These are phyloP conservation scores for Stephania cephalantha DNA, from an alignment of 164 flowering plant species.

Conservation along the genomic window DNA sequence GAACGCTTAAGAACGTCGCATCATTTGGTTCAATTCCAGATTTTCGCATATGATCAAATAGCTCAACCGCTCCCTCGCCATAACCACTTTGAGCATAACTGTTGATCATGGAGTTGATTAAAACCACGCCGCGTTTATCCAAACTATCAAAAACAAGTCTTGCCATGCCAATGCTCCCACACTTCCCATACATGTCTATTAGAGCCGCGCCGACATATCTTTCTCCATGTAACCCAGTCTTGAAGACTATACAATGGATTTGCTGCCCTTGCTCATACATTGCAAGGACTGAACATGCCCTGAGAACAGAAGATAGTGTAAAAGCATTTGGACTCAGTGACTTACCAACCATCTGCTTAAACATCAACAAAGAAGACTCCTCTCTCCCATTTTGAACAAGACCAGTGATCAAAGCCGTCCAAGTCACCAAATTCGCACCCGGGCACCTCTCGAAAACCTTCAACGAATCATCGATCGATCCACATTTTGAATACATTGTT, in stretches of 20 bases:
- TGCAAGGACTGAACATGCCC: conserved; percentile 45
- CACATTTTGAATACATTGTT: conserved; percentile 56
- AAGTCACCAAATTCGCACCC: conserved; percentile 43
- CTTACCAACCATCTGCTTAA: conserved; percentile 33
- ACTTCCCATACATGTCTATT: conserved; percentile 43
- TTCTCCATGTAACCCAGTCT: conserved; percentile 28
- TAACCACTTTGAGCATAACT: conserved; percentile 40
- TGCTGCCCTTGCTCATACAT: conserved; percentile 39
- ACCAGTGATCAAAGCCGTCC: conserved; percentile 56
- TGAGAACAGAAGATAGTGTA: conserved; percentile 41
- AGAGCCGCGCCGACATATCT: conserved; percentile 35
- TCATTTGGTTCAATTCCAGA: conserved; percentile 30
- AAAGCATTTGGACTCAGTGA: conserved; percentile 38
- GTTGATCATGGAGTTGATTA: conserved; percentile 43
- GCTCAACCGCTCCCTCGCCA: conserved; percentile 36
- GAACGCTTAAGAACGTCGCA: conserved; percentile 32
- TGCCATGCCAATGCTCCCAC: conserved; percentile 37
- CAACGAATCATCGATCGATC: conserved; percentile 37
- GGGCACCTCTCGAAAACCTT: conserved; percentile 32
- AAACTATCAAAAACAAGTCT: conserved; percentile 31
- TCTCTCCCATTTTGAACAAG: conserved; percentile 48
- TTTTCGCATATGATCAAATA: conserved; percentile 30
- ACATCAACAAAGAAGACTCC: conserved; percentile 35
- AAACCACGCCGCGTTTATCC: conserved; percentile 27
- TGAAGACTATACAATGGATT: conserved; percentile 32